Evolutionary conservation across 495 filamentous ascomycete genomes (phyloP).

Genomic region (Penicillium desertorum): DNA sequence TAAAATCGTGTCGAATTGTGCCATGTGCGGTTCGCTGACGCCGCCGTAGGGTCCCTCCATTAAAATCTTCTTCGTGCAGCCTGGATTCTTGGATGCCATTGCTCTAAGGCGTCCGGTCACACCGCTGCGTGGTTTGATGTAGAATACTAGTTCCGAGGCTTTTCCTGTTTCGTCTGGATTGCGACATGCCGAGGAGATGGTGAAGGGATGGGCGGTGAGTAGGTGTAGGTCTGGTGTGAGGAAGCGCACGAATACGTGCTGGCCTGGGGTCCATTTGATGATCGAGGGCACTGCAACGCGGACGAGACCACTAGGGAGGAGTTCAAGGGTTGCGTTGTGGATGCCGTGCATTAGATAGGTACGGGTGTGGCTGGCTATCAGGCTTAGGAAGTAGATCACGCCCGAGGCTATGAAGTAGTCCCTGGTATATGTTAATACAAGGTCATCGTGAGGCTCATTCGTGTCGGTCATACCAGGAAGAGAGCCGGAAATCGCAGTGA

Average conservation of each 20-base stretch:
- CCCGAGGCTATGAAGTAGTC: slow-evolving; percentile 62
- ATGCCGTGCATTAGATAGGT: slow-evolving; percentile 48
- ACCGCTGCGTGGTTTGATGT: slow-evolving; percentile 42
- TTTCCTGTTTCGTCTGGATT: slow-evolving; percentile 19
- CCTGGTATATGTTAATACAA: slow-evolving; percentile 28
- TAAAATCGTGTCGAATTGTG: slow-evolving; percentile 38
- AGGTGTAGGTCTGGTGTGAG: slow-evolving; percentile 39
- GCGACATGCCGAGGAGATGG: slow-evolving; percentile 45
- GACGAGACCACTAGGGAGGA: slow-evolving; percentile 43
- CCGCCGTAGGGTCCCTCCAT: slow-evolving; percentile 56
- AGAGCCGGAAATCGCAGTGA: slow-evolving; percentile 38
- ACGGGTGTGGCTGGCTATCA: slow-evolving; percentile 43
- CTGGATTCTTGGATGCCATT: slow-evolving; percentile 32
- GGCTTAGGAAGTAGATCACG: slow-evolving; percentile 47
- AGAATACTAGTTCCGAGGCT: slow-evolving; percentile 42
- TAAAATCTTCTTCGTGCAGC: slow-evolving; percentile 33
- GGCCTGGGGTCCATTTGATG: slow-evolving; percentile 47
- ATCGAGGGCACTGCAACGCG: slow-evolving; percentile 48
- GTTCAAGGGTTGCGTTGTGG: slow-evolving; percentile 44
- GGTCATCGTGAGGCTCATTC: background rate
- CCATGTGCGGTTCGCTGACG: slow-evolving; percentile 25
- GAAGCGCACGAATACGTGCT: slow-evolving; percentile 55
- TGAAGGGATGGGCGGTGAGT: slow-evolving; percentile 53
- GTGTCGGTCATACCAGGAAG: slow-evolving; percentile 47
- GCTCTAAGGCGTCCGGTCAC: slow-evolving; percentile 43